Percentiles rank a stretch among this genome's conserved stretches.
Conservation (phyloP, 345 rosid species). For the Heritiera littoralis region DNA sequence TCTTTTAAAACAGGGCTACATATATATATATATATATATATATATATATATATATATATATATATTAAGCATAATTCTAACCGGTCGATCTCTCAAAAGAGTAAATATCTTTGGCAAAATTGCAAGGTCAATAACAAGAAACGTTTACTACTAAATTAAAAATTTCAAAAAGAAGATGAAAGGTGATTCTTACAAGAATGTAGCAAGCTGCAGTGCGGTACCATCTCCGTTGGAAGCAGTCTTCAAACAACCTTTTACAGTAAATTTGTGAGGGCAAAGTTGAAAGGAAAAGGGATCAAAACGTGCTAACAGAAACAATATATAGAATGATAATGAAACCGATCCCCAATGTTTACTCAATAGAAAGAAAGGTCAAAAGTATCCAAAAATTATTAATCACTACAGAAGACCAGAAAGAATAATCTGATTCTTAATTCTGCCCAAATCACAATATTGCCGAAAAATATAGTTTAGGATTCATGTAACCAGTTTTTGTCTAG, state of each 20-base stretch:
- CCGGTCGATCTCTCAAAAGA: not conserved
- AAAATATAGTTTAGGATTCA: not conserved
- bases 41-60: too few species aligned
- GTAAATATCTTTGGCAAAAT: not conserved
- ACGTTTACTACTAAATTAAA: not conserved
- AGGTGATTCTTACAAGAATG: slow-evolving; percentile 70
- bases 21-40: not conserved
- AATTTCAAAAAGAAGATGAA: not conserved
- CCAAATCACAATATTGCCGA: not conserved
- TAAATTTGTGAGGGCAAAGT: not conserved
- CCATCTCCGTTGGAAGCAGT: slow-evolving; percentile 98
- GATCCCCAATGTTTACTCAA: not conserved
- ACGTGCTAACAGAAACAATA: not conserved
- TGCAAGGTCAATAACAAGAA: not conserved
- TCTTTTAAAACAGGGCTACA: not conserved
- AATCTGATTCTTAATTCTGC: not conserved
- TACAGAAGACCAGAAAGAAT: not conserved
- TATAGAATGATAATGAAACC: not conserved
- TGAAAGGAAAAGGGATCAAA: not conserved
- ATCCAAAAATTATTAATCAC: not conserved
- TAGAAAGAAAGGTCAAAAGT: not conserved
- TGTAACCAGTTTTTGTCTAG: not conserved
- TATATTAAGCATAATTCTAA: not conserved
- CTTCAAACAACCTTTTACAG: slow-evolving; percentile 78
- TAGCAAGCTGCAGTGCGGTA: slow-evolving; percentile 98